phyloP scores from a whole-genome alignment of 2,329 filamentous ascomycete genomes.

The Lasiodiplodia sp. region DNA sequence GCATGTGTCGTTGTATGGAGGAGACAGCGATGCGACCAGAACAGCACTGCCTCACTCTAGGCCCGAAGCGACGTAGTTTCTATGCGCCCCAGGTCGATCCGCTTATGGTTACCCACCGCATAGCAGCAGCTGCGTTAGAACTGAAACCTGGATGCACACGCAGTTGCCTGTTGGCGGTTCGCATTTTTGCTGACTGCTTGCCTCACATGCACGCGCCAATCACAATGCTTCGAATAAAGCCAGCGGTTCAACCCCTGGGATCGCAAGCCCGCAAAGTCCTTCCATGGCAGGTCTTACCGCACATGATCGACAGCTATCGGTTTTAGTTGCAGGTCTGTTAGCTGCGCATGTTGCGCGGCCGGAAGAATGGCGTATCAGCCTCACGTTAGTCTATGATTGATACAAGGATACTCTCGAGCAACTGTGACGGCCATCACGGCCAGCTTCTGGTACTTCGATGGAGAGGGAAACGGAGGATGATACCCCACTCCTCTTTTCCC shows the following conservation, averaged over 20 bases:
- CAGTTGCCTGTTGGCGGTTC: slow-evolving; percentile 3
- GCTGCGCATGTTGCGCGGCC: slow-evolving; percentile 33
- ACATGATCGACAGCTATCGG: too few species aligned
- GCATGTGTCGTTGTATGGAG: too few species aligned
- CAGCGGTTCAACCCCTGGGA: too few species aligned
- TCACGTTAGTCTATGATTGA: slow-evolving; percentile 40
- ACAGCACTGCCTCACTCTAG: too few species aligned
- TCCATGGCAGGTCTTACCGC: too few species aligned
- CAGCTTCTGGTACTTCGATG: slow-evolving; percentile 27
- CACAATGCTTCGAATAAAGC: too few species aligned
- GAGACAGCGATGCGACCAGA: too few species aligned
- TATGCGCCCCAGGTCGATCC: too few species aligned
- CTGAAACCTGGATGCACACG: background rate
- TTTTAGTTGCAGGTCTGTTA: slow-evolving; percentile 38
- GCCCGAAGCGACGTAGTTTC: too few species aligned
- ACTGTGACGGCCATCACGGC: slow-evolving; percentile 43
- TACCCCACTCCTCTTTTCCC: slow-evolving; percentile 35
- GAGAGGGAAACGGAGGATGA: slow-evolving; percentile 39
- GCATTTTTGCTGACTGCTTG: background rate
- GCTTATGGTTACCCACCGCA: too few species aligned
- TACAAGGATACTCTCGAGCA: slow-evolving; percentile 47
- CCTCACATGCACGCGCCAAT: background rate
- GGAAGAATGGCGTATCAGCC: slow-evolving; percentile 44
- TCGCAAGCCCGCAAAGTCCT: too few species aligned
- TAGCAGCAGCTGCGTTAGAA: too few species aligned